phyloP scores from a whole-genome alignment of 768 basidiomycete genomes.

The Suillus subalutaceus region DNA sequence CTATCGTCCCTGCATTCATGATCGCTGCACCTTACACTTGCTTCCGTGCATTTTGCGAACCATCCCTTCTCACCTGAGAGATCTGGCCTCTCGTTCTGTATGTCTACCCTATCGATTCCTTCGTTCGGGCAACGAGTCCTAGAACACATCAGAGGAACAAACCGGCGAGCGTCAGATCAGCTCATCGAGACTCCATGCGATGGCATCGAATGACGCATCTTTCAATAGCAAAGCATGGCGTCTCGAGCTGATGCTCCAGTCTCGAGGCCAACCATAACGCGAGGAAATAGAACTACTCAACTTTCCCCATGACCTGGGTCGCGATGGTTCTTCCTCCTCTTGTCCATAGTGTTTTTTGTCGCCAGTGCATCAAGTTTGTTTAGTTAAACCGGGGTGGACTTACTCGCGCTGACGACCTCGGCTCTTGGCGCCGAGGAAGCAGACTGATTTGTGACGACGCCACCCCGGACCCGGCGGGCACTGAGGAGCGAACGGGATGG shows the following conservation, averaged over 20 bases:
- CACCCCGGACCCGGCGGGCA: background rate
- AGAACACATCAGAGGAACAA: background rate
- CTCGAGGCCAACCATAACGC: background rate
- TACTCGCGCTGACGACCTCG: background rate
- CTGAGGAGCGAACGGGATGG: background rate
- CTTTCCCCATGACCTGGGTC: background rate
- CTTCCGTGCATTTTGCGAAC: too few relatives aligned
- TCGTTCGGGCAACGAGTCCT: too few relatives aligned
- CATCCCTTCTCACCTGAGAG: too few relatives aligned
- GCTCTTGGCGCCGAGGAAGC: background rate
- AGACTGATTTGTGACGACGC: background rate
- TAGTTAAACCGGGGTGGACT: background rate
- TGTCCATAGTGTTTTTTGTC: background rate
- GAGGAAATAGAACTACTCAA: background rate
- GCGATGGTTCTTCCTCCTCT: background rate
- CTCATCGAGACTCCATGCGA: background rate
- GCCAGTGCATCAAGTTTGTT: background rate
- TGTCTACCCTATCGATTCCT: too few relatives aligned
- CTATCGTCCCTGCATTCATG: too few relatives aligned
- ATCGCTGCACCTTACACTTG: too few relatives aligned
- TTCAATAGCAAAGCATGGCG: background rate
- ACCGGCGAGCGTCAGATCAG: background rate
- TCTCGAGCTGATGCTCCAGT: background rate
- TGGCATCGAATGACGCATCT: background rate
- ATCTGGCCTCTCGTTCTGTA: too few relatives aligned